Percentiles rank a stretch among this genome's conserved stretches.
phyloP scores from a whole-genome alignment of 768 basidiomycete genomes.

The Trametes coccinea region DNA sequence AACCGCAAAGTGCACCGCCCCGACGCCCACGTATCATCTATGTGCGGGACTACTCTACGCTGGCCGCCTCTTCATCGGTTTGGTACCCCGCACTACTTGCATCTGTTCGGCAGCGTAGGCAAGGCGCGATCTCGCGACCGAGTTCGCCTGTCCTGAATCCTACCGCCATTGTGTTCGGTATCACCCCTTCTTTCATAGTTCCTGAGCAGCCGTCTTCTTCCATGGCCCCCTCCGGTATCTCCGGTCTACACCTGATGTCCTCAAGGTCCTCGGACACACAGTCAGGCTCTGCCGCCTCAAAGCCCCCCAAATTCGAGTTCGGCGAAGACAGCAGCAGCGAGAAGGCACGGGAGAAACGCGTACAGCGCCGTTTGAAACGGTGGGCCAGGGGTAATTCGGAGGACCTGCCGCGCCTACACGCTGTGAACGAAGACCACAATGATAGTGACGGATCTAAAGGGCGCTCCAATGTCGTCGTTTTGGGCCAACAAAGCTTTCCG shows the following conservation, averaged over 20 bases:
- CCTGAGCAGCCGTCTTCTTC: slow-evolving; percentile 33
- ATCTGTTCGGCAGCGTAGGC: slow-evolving; percentile 75
- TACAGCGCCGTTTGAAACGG: slow-evolving; percentile 66
- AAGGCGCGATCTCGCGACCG: slow-evolving; percentile 59
- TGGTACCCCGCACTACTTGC: slow-evolving; percentile 84
- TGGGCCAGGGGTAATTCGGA: slow-evolving; percentile 72
- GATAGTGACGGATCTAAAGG: slow-evolving; percentile 26
- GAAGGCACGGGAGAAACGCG: slow-evolving; percentile 67
- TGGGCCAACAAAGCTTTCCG: slow-evolving; percentile 43
- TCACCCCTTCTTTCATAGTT: slow-evolving; percentile 74
- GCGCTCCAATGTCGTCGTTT: slow-evolving; percentile 43
- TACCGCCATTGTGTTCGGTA: slow-evolving; percentile 85
- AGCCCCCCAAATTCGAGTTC: slow-evolving; percentile 52
- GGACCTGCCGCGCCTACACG: slow-evolving; percentile 59
- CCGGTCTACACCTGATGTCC: slow-evolving; percentile 46
- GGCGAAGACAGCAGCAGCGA: slow-evolving; percentile 67
- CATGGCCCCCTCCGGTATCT: slow-evolving; percentile 31
- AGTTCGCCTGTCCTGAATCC: slow-evolving; percentile 66
- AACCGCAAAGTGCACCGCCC: slow-evolving; percentile 21
- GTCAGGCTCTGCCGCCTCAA: slow-evolving; percentile 34
- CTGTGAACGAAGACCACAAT: slow-evolving; percentile 40
- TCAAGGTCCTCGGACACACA: slow-evolving; percentile 41
- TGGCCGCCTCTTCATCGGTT: slow-evolving; percentile 65
- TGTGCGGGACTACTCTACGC: slow-evolving; percentile 77
- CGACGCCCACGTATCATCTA: slow-evolving; percentile 74